Percentiles rank a stretch among this genome's conserved stretches.
These are phyloP conservation scores for Cercospora sp. DNA, from an alignment of 2,329 filamentous ascomycete genomes.

Conservation along the genomic window DNA sequence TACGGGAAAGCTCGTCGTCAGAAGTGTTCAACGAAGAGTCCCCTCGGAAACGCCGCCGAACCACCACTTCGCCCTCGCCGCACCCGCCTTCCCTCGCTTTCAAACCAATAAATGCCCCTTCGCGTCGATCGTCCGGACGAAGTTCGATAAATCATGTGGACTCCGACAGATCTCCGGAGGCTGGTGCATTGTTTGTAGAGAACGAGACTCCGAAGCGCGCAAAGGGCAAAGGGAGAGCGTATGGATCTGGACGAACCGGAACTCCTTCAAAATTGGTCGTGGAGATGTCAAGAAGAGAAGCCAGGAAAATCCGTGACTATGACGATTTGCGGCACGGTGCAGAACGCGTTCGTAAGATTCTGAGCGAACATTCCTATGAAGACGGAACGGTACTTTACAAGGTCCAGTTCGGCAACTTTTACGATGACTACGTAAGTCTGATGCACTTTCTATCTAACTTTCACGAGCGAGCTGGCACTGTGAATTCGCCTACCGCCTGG, in stretches of 20 bases:
- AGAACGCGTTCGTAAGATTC: conserved; percentile 42
- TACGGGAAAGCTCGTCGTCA: conserved; percentile 20
- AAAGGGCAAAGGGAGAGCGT: conserved; percentile 7
- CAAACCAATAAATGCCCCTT: conserved; percentile 25
- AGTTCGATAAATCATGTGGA: conserved; percentile 18
- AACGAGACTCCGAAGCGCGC: conserved; percentile 14
- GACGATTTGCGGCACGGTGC: conserved; percentile 34
- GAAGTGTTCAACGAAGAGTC: conserved; percentile 6
- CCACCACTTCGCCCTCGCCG: conserved; percentile 8
- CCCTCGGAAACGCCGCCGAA: conserved; percentile 18
- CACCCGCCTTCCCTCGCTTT: conserved; percentile 15
- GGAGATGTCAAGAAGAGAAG: conserved; percentile 24
- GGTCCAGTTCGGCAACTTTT: conserved; percentile 46
- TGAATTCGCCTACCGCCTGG: not conserved
- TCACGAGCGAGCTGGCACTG: not conserved
- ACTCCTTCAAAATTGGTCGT: conserved; percentile 16
- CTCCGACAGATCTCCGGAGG: conserved; percentile 16
- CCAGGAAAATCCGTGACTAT: conserved; percentile 24
- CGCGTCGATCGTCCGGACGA: conserved; percentile 7
- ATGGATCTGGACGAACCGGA: not conserved
- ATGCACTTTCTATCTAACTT: not conserved
- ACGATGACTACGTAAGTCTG: conserved; percentile 43
- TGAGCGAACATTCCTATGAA: conserved; percentile 41
- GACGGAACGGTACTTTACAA: conserved; percentile 42
- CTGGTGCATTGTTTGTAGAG: conserved; percentile 10